Conservation (phyloP, 306 rosid genomes). For the Purshia tridentata region DNA sequence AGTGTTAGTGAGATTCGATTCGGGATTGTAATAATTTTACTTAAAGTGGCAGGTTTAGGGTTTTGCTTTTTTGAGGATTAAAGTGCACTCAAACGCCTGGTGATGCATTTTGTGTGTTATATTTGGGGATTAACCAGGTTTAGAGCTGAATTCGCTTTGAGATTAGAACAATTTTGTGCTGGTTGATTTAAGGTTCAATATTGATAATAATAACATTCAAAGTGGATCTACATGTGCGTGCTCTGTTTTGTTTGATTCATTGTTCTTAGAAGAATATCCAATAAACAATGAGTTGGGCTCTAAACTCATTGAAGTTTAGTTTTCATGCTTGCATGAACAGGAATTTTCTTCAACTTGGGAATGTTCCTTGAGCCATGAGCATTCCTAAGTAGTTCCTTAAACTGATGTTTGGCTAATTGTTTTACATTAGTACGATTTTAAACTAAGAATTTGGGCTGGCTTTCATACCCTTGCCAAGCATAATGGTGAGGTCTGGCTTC, state of each 20-base stretch:
- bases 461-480: not conserved
- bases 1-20: slow-evolving; percentile 3
- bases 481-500: not conserved
- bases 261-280: not conserved
- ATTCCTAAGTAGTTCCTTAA: too few relatives aligned
- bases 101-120: not conserved
- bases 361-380: not conserved
- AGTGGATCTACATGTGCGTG: not conserved
- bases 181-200: not conserved
- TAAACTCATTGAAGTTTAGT: not conserved
- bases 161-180: not conserved
- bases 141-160: slow-evolving; percentile 2
- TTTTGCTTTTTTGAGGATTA: not conserved
- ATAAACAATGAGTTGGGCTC: not conserved
- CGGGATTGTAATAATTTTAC: not conserved
- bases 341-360: not conserved
- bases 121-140: not conserved
- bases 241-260: not conserved
- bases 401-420: too few relatives aligned
- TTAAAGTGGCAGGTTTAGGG: not conserved
- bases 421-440: too few relatives aligned
- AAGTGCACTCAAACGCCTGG: not conserved
- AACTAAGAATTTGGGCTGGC: too few relatives aligned
- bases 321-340: not conserved
- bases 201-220: not conserved